Base-by-base conservation (phyloP, 345 rosid genomes). In the Sisymbrium irio region DNA sequence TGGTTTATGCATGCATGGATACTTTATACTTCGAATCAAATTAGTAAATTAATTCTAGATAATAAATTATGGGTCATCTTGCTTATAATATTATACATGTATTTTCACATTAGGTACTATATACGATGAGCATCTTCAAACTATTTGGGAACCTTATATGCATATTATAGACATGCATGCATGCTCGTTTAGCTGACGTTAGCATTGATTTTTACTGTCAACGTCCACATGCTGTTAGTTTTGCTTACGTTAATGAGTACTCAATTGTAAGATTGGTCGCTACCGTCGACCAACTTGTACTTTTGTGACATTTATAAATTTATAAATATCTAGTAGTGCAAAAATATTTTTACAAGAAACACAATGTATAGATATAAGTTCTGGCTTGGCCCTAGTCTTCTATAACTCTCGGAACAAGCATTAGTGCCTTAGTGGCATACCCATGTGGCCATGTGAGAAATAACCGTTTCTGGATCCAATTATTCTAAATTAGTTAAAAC, bases 121-220 rank as follows among this genome's bases (percentile, higher is more conserved):
- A n/a, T n/a, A 30, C 14, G 62, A 63, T 27, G 19, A 54, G 19
- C 49, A 73, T 46, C 32, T 65, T 27, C 22, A 32, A 72, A 33
- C 10, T 63, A 4, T 40, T 72, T 32, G 56, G 44, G 54, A 41
- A 28, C 25, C 55, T 13, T 42, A 30, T 20, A 65, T 11, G 18
- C 27, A 35, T 20, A 14, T 18, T 6, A 30, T 30, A 45, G 42
- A 40, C 40, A 54, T 39, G 53, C 40, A 54, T 39, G 53, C 33
- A 54, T 54, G 62, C 33, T 69, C 25, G 27, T 44, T 40, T 44
- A 73, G 70, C 57, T 54, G 46, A 50, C 59, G 37, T 30, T 33
- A 15, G 30, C 65, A 73, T 64, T 33, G 64, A 55, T 42, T 63
- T 20, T 28, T 42, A 73, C 45, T 30, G 56, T 62, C 55, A 62